A percentile compares a stretch with the other conserved stretches of the same genome.
Conservation (phyloP, 192 early-diverging fungal species). For the Coemansia umbellata region DNA sequence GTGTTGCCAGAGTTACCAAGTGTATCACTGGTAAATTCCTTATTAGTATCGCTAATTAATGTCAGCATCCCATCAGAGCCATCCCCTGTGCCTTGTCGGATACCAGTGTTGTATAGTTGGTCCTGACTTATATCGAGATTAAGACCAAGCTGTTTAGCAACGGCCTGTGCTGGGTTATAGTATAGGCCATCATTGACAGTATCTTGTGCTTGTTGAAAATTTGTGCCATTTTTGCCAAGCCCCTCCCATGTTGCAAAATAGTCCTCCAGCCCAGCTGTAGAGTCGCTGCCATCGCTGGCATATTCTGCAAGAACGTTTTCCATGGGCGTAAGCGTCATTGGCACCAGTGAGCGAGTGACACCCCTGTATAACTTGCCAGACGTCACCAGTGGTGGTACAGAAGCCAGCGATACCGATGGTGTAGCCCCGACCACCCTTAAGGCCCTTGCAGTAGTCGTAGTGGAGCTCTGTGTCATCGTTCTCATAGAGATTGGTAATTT, state of each 20-base stretch:
- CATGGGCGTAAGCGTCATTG: conserved; percentile 26
- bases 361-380: conserved; percentile 32
- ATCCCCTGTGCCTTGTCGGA: conserved; percentile 37
- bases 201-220: conserved; percentile 44
- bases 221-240: conserved; percentile 19
- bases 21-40: conserved; percentile 12
- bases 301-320: conserved; percentile 6
- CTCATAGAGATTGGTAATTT: conserved; percentile 31
- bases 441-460: conserved; percentile 32
- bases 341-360: conserved; percentile 12
- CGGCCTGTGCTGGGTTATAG: conserved; percentile 13
- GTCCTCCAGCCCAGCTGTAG: conserved; percentile 24
- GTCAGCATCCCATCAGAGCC: conserved; percentile 37
- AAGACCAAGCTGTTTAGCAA: conserved; percentile 30
- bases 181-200: conserved; percentile 35
- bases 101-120: conserved; percentile 52
- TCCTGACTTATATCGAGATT: conserved; percentile 34
- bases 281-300: conserved; percentile 7
- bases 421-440: conserved; percentile 27
- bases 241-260: conserved; percentile 46
- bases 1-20: conserved; percentile 28
- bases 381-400: conserved; percentile 51
- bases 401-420: conserved; percentile 39
- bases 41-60: conserved; percentile 23
- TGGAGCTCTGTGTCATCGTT: conserved; percentile 28